Evolutionary conservation across 2,329 filamentous ascomycete species (phyloP), one percentile per base, ranked within the genome.

Genomic region (Myriosclerotinia scirpicola): DNA sequence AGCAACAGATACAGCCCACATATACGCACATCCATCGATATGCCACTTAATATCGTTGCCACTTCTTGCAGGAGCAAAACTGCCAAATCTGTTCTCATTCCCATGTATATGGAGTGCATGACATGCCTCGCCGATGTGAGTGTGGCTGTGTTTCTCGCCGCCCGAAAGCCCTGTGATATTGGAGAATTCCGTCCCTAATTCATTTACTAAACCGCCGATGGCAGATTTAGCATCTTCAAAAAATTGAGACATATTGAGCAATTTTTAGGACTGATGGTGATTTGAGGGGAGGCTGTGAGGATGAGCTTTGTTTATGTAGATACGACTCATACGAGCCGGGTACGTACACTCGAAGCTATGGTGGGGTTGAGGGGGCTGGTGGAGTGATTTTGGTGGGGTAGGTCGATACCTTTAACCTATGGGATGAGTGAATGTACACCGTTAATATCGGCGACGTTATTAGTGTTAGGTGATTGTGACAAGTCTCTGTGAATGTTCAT

Each of bases 1-100:
- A 2, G 93, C 92, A 69, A 89, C 81, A 38, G 89, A 92, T 1
- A 96, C 90, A 17, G 93, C 92, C 83, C 88, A 93, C 80, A 96
- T 93, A 76, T 96, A 95, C 11, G 87, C 87, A 75, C 89, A 91
- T 8, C 90, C 92, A 75, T 95, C 91, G 22, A 95, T 90, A 78
- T 90, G 93, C 91, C 92, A 96, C 81, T 96, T 96, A 69, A 86
- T 87, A 70, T 87, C 81, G 74, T 92, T 89, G 66, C 90, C 89
- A 42, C 85, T 84, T 26, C 90, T 85, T 73, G 88, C 84, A 0
- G 90, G 87, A 1, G 90, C 90, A 79, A 96, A 96, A 67, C 86
- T 88, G 67, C 84, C 80, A 74, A 82, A 88, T 59, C 86, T 83
- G 71, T 89, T 82, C 36, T 78, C 76, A 36, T 77, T 78, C 69